phyloP scores from a whole-genome alignment of 768 basidiomycete genomes.

The Melanogaster broomeanus region DNA sequence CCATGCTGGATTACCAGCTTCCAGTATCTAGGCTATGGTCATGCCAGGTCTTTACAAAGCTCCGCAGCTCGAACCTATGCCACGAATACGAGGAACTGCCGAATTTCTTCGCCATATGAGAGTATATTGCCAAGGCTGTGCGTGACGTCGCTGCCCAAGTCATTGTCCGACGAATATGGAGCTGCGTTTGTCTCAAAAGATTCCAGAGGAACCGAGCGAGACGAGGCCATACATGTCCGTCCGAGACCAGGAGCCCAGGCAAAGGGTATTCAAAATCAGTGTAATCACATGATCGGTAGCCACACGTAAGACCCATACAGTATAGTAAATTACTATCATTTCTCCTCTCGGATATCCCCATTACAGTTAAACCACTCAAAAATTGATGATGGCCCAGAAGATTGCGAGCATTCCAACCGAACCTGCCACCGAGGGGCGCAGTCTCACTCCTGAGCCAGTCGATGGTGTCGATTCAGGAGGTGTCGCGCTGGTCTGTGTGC shows the following conservation, averaged over 20 bases:
- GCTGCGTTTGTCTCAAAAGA: too few relatives aligned
- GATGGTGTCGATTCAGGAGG: neutral
- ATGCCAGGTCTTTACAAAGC: neutral
- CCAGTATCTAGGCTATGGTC: neutral
- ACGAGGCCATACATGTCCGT: slow-evolving; percentile 12
- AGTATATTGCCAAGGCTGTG: slow-evolving; percentile 2
- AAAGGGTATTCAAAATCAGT: neutral
- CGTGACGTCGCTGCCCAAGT: slow-evolving; percentile 11
- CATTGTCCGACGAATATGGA: slow-evolving; percentile 17
- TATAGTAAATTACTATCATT: neutral
- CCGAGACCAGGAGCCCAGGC: slow-evolving; percentile 17
- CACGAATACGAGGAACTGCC: neutral
- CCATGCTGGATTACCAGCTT: neutral
- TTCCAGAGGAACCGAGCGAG: slow-evolving; percentile 4
- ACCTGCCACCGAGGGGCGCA: neutral
- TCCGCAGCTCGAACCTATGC: neutral
- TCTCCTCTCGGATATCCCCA: neutral
- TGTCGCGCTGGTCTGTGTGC: neutral
- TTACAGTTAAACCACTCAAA: neutral
- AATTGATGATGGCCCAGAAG: neutral
- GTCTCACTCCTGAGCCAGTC: slow-evolving; percentile 3
- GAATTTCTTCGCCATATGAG: neutral
- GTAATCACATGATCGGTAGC: slow-evolving; percentile 1
- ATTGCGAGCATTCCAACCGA: slow-evolving; percentile 2
- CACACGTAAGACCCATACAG: neutral